phyloP scores from a whole-genome alignment of 106 monocot genomes.

The Acanthochlamys bracteata region DNA sequence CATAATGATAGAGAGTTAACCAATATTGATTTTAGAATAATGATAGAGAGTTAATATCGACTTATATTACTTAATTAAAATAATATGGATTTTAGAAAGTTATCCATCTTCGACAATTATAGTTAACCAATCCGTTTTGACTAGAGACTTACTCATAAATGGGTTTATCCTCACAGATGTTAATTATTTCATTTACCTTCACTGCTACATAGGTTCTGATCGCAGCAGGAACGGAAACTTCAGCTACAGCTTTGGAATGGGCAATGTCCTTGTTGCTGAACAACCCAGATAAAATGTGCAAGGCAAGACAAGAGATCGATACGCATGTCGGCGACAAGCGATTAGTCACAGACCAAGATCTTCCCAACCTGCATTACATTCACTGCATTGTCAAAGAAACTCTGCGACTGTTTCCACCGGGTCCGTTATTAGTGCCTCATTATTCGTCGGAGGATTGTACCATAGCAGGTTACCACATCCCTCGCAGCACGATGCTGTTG shows the following conservation, averaged over 20 bases:
- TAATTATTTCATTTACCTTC: background rate
- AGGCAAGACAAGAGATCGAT: background rate
- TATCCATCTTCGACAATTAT: too few species aligned
- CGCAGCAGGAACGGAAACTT: conserved; percentile 21
- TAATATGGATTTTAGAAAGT: too few species aligned
- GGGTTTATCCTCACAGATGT: too few species aligned
- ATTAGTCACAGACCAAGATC: background rate
- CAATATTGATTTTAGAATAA: background rate
- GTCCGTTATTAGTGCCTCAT: conserved; percentile 17
- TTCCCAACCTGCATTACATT: background rate
- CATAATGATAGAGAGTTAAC: background rate
- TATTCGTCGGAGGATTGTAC: conserved; percentile 16
- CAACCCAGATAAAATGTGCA: background rate
- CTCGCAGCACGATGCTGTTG: conserved; percentile 18
- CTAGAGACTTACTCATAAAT: too few species aligned
- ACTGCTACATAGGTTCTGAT: background rate
- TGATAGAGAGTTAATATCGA: background rate
- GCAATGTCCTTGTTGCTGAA: conserved; percentile 8
- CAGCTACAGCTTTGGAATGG: conserved; percentile 20
- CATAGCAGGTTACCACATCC: conserved; percentile 19
- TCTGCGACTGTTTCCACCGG: conserved; percentile 12
- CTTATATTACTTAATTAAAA: background rate
- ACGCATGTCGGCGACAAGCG: background rate
- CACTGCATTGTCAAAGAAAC: conserved; percentile 6
- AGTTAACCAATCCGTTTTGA: too few species aligned